Evolutionary conservation across 495 filamentous ascomycete species (phyloP).

Genomic region (Penicillium parvum): DNA sequence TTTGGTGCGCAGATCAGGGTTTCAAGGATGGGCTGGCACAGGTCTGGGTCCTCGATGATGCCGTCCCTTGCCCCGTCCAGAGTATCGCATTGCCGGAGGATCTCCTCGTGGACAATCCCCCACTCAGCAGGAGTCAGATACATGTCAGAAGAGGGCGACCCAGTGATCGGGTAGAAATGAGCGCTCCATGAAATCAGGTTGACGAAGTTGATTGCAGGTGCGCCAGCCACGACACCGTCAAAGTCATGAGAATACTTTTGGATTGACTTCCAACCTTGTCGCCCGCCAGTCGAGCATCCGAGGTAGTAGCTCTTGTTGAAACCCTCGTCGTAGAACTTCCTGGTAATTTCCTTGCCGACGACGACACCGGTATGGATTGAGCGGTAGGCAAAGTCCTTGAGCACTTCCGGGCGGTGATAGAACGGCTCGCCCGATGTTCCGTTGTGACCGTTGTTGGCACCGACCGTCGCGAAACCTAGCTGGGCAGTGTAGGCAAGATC

Average conservation of each 20-base stretch:
- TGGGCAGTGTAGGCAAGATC: constrained; percentile 32
- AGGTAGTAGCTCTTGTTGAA: constrained; percentile 51
- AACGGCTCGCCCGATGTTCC: constrained; percentile 42
- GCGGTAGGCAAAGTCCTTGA: constrained; percentile 48
- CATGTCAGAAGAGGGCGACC: constrained; percentile 39
- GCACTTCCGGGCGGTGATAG: constrained; percentile 41
- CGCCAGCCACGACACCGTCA: constrained; percentile 64
- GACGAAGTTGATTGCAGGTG: constrained; percentile 43
- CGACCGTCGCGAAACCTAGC: constrained; percentile 47
- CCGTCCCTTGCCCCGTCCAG: constrained; percentile 60
- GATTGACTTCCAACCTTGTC: constrained; percentile 48
- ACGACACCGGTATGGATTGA: constrained; percentile 50
- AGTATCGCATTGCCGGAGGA: constrained; percentile 61
- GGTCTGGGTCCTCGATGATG: constrained; percentile 58
- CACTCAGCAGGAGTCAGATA: constrained; percentile 52
- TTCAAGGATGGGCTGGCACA: constrained; percentile 53
- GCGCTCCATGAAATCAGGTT: constrained; percentile 53
- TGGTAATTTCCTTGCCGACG: constrained; percentile 45
- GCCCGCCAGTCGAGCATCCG: constrained; percentile 54
- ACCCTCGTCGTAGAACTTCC: constrained; percentile 42
- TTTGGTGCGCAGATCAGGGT: constrained; percentile 46
- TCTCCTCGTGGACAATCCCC: constrained; percentile 49
- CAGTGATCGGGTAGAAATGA: constrained; percentile 47
- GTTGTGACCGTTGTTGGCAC: constrained; percentile 49
- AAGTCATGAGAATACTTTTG: constrained; percentile 52